These are phyloP conservation scores for Monosporozyma servazzii DNA, from an alignment of 805 yeast genomes.

Conservation along the genomic window DNA sequence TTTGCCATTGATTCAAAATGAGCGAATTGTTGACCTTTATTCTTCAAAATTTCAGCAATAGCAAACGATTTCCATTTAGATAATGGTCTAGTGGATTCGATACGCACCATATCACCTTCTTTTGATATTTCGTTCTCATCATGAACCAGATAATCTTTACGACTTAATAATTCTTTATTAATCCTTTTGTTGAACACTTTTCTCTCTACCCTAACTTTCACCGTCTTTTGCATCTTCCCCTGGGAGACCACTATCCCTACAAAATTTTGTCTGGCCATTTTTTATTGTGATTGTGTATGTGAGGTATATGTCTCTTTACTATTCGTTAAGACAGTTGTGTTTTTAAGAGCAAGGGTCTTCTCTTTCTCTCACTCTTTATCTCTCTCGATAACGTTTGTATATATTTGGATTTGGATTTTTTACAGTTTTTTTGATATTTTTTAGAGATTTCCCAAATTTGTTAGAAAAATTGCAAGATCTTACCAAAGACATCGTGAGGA, in stretches of 20 bases:
- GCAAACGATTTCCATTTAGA: slow-evolving; percentile 80
- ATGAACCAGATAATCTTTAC: slow-evolving; percentile 83
- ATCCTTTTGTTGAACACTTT: slow-evolving; percentile 61
- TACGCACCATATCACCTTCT: slow-evolving; percentile 92
- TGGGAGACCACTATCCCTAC: slow-evolving; percentile 90
- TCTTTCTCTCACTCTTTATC: too few relatives aligned
- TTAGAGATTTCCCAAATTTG: too few relatives aligned
- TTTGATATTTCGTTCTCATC: slow-evolving; percentile 87
- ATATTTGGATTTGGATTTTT: too few relatives aligned
- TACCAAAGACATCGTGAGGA: too few relatives aligned
- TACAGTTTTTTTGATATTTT: too few relatives aligned
- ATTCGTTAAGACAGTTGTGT: too few relatives aligned
- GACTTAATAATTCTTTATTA: slow-evolving; percentile 65
- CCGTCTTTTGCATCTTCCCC: slow-evolving; percentile 93
- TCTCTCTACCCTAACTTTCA: slow-evolving; percentile 81
- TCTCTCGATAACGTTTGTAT: too few relatives aligned
- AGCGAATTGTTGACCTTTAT: slow-evolving; percentile 88
- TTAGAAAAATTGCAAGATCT: too few relatives aligned
- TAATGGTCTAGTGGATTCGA: slow-evolving; percentile 79
- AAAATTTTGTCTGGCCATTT: slow-evolving; percentile 79
- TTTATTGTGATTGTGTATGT: not conserved
- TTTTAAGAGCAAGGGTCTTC: too few relatives aligned
- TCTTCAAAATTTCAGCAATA: slow-evolving; percentile 80
- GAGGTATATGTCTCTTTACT: too few relatives aligned
- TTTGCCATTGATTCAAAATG: slow-evolving; percentile 68